These are phyloP conservation scores for Aspergillus niger DNA, from an alignment of 2,329 filamentous ascomycete genomes.

Conservation along the genomic window DNA sequence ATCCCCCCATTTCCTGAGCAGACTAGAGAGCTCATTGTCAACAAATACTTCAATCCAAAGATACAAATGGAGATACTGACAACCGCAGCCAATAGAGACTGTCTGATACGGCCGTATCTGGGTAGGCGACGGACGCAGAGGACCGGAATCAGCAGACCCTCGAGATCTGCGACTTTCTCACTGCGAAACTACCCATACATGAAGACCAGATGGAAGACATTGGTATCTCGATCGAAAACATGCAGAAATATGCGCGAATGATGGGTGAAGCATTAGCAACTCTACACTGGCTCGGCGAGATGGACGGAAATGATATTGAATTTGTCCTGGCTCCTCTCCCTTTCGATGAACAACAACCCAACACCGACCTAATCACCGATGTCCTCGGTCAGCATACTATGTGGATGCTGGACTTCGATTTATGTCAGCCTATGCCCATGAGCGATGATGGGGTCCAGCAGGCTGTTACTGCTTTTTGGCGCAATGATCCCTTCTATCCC, in stretches of 20 bases:
- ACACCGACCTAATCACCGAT: constrained; percentile 9
- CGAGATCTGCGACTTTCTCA: constrained; percentile 33
- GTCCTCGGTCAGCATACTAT: constrained; percentile 39
- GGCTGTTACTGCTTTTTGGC: constrained; percentile 49
- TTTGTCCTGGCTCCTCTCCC: constrained; percentile 51
- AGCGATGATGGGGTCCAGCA: constrained; percentile 44
- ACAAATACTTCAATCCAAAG: constrained; percentile 34
- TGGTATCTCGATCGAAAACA: constrained; percentile 29
- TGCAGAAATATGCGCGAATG: constrained; percentile 39
- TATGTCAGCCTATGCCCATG: constrained; percentile 41
- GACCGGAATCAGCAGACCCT: constrained; percentile 8
- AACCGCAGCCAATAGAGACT: constrained; percentile 46
- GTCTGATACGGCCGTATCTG: constrained; percentile 54
- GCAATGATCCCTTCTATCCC: constrained; percentile 58
- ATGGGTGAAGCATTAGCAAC: constrained; percentile 56
- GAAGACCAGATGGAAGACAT: constrained; percentile 54
- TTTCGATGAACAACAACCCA: background rate
- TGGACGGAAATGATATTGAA: constrained; percentile 59
- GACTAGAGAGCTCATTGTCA: constrained; percentile 33
- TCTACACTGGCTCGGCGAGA: constrained; percentile 51
- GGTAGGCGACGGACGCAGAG: constrained; percentile 37
- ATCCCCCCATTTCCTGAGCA: constrained; percentile 35
- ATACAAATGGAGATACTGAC: constrained; percentile 28
- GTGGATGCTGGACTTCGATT: constrained; percentile 55
- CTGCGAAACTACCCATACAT: constrained; percentile 55